Percentiles rank a stretch among this genome's conserved stretches.
These are phyloP conservation scores for Beauveria asiatica DNA, from an alignment of 2,329 filamentous ascomycete species.

Conservation along the genomic window DNA sequence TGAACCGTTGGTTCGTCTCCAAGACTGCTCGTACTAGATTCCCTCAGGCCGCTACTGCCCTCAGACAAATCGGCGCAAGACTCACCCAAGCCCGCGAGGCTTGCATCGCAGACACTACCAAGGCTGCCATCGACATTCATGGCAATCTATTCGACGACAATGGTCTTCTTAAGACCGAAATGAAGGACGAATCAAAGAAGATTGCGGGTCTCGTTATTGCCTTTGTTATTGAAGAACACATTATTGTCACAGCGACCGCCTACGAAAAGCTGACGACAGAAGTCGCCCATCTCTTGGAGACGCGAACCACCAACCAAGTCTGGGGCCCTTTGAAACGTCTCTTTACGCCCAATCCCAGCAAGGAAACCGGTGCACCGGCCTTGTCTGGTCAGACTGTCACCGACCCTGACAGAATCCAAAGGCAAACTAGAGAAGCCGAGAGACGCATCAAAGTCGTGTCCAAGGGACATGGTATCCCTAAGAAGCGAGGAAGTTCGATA, in stretches of 20 bases:
- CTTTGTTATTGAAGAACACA: constrained; percentile 40
- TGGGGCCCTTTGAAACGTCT: constrained; percentile 35
- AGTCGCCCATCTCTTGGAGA: constrained; percentile 27
- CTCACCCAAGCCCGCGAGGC: constrained; percentile 20
- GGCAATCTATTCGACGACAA: constrained; percentile 32
- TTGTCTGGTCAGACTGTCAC: constrained; percentile 14
- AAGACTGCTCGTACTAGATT: constrained; percentile 17
- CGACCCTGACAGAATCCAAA: constrained; percentile 16
- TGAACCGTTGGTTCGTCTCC: constrained; percentile 21
- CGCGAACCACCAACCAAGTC: constrained; percentile 26
- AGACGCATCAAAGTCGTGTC: constrained; percentile 6
- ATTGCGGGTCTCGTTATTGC: constrained; percentile 33
- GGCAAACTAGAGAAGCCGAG: not conserved
- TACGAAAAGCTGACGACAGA: constrained; percentile 28
- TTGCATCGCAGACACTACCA: constrained; percentile 27
- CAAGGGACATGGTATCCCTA: constrained; percentile 1
- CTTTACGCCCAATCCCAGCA: constrained; percentile 22
- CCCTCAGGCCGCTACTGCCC: constrained; percentile 13
- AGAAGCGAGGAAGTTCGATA: constrained; percentile 13
- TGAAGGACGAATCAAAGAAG: constrained; percentile 17
- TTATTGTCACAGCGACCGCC: constrained; percentile 19
- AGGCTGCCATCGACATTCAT: constrained; percentile 31
- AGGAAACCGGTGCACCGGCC: constrained; percentile 15
- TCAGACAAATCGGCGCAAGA: constrained; percentile 17
- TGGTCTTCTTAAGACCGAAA: constrained; percentile 26